Evolutionary conservation across 331 rosid species (phyloP).

Genomic region (Acacia pycnantha): DNA sequence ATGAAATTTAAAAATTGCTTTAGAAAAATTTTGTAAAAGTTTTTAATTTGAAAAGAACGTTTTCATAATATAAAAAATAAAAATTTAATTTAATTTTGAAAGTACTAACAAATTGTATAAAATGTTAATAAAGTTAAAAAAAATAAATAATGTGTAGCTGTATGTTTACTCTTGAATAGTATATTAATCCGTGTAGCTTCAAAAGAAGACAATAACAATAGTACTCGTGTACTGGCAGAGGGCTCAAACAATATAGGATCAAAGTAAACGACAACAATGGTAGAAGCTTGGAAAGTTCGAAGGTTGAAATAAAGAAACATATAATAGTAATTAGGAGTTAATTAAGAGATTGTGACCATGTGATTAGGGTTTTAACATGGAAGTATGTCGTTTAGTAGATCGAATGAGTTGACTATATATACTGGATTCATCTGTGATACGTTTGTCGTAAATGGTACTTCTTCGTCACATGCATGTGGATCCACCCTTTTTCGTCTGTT

Average conservation of each 20-base stretch:
- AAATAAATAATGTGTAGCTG: not conserved
- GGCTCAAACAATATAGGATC: not conserved
- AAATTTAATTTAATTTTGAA: not conserved
- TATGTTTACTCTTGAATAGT: not conserved
- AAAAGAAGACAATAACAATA: conserved; percentile 48
- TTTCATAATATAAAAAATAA: not conserved
- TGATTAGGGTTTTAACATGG: conserved; percentile 15
- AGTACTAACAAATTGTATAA: not conserved
- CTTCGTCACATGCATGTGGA: conserved; percentile 35
- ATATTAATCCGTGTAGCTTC: not conserved
- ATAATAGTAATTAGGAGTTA: not conserved
- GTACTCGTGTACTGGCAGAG: not conserved
- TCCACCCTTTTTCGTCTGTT: not conserved
- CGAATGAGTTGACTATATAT: conserved; percentile 37
- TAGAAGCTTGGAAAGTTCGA: conserved; percentile 55
- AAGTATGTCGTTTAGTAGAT: conserved; percentile 45
- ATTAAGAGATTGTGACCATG: conserved; percentile 15
- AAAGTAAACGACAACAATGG: conserved; percentile 50
- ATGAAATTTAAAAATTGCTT: not conserved
- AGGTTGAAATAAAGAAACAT: not conserved
- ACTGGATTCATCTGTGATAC: not conserved
- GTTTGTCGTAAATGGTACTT: conserved; percentile 6
- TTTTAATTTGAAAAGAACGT: not conserved
- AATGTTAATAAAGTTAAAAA: not conserved
- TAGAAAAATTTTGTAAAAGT: not conserved